These are phyloP conservation scores for Clarireedia homoeocarpa DNA, from an alignment of 2,329 filamentous ascomycete species.

Conservation along the genomic window DNA sequence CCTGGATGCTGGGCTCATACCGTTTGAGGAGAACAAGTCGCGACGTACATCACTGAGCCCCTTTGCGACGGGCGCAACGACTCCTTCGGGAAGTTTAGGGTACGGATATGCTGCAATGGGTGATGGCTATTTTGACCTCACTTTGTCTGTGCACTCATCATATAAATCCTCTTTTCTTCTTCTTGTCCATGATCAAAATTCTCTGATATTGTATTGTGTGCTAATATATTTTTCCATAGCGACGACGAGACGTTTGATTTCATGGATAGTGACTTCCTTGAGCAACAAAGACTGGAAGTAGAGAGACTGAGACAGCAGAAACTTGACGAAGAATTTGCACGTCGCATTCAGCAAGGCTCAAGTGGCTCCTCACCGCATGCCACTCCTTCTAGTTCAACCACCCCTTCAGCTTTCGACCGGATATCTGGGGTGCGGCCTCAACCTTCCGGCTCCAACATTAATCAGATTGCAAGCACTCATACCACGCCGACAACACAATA, in stretches of 20 bases:
- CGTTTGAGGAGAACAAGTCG: constrained; percentile 22
- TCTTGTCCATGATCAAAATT: background rate
- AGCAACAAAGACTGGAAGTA: constrained; percentile 30
- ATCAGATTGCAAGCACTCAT: background rate
- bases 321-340: constrained; percentile 30
- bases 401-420: constrained; percentile 23
- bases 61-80: constrained; percentile 16
- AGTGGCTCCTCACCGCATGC: background rate
- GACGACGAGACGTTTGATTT: constrained; percentile 20
- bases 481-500: background rate
- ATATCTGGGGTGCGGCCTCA: constrained; percentile 19
- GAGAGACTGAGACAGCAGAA: constrained; percentile 32
- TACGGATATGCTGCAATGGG: constrained; percentile 20
- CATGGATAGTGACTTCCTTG: constrained; percentile 13
- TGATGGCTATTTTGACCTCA: constrained; percentile 21
- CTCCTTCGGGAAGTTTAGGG: constrained; percentile 23
- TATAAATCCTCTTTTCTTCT: background rate
- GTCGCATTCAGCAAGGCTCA: constrained; percentile 19
- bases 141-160: constrained; percentile 18
- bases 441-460: constrained; percentile 7
- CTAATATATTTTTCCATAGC: constrained; percentile 14
- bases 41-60: constrained; percentile 27
- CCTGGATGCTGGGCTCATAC: constrained; percentile 15
- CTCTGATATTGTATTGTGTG: background rate
- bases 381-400: background rate